These are phyloP conservation scores for Colletotrichum graminicola DNA, from an alignment of 2,329 filamentous ascomycete genomes.

Conservation along the genomic window DNA sequence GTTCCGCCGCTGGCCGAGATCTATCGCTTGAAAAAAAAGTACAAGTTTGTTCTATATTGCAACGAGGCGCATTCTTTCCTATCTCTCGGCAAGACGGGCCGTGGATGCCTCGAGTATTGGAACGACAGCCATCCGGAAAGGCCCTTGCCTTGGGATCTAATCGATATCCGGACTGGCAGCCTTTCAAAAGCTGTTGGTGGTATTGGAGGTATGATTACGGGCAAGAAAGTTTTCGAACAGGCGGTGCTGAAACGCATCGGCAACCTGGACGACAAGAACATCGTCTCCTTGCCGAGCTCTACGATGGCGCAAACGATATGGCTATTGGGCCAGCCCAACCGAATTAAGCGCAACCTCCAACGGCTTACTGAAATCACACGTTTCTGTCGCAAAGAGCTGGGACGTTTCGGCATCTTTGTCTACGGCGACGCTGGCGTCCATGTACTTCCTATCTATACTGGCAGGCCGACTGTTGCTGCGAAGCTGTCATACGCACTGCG, in stretches of 20 bases:
- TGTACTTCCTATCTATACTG: constrained; percentile 30
- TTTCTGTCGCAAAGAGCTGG: constrained; percentile 35
- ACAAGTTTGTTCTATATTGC: constrained; percentile 41
- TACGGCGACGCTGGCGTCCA: constrained; percentile 34
- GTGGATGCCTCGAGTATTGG: constrained; percentile 42
- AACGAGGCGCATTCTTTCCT: constrained; percentile 42
- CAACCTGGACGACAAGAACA: constrained; percentile 4
- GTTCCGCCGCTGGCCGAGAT: constrained; percentile 8
- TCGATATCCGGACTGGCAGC: constrained; percentile 42
- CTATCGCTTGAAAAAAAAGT: constrained; percentile 26
- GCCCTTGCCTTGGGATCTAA: constrained; percentile 29
- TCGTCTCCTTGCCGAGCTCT: constrained; percentile 18
- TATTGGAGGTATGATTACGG: constrained; percentile 39
- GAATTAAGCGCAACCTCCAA: constrained; percentile 18
- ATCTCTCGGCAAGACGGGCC: constrained; percentile 38
- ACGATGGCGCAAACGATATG: constrained; percentile 40
- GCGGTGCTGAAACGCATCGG: constrained; percentile 10
- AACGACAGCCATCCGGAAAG: constrained; percentile 34
- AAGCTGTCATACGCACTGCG: constrained; percentile 35
- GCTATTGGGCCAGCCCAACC: constrained; percentile 34
- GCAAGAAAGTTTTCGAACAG: constrained; percentile 17
- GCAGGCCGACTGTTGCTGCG: constrained; percentile 32
- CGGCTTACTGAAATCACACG: constrained; percentile 22
- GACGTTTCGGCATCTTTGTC: constrained; percentile 32
- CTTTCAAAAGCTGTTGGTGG: constrained; percentile 41